These are phyloP conservation scores for Globisporangium emineosum DNA, from an alignment of 352 stramenopile genomes.

Conservation along the genomic window DNA sequence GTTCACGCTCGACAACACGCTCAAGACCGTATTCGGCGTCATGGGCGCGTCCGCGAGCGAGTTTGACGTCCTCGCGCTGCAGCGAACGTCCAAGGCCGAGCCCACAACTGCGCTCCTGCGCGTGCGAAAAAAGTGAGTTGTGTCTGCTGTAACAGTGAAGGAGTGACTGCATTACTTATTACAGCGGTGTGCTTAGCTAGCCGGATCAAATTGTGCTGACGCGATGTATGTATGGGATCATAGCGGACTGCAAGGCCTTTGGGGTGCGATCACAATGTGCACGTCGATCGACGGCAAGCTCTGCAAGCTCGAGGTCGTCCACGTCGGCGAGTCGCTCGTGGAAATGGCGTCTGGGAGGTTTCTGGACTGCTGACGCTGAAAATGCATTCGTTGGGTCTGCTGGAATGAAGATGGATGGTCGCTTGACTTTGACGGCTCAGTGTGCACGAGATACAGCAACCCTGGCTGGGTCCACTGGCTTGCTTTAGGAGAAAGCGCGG, in stretches of 20 bases:
- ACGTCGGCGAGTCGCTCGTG: conserved; percentile 32
- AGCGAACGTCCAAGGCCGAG: conserved; percentile 24
- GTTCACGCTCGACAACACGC: conserved; percentile 66
- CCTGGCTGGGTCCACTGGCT: too few species aligned
- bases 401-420: not conserved
- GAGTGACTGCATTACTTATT: too few species aligned
- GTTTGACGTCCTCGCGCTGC: conserved; percentile 59
- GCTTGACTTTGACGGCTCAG: not conserved
- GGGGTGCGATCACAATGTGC: conserved; percentile 74
- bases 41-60: conserved; percentile 58
- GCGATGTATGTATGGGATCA: not conserved
- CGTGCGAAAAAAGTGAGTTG: conserved; percentile 43
- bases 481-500: too few species aligned
- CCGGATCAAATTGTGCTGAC: not conserved
- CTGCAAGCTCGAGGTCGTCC: conserved; percentile 24
- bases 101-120: conserved; percentile 56
- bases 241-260: conserved; percentile 55
- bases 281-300: conserved; percentile 50
- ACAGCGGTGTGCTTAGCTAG: not conserved
- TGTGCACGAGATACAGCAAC: not conserved
- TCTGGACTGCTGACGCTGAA: conserved; percentile 35
- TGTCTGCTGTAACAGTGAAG: too few species aligned
- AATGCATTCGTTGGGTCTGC: not conserved
- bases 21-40: conserved; percentile 66
- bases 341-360: conserved; percentile 56